Conservation (phyloP, 1,139 yeast genomes). For the Candida glucosophila region DNA sequence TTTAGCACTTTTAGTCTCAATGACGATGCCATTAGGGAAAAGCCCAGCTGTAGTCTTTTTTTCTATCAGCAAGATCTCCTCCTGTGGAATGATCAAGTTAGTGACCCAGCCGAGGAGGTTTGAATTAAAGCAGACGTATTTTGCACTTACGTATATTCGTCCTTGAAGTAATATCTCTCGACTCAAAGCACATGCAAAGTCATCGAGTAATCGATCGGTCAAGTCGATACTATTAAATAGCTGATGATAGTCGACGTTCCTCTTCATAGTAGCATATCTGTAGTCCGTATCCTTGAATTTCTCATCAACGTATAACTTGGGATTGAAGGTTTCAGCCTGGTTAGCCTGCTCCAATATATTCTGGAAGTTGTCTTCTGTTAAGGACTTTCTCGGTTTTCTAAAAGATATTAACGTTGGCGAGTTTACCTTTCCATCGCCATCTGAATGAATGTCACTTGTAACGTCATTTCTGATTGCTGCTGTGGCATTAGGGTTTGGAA, state of each 20-base stretch:
- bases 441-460: too few relatives aligned
- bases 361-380: conserved; percentile 23
- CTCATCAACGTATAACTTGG: conserved; percentile 30
- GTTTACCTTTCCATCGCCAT: conserved; percentile 3
- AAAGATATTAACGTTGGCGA: conserved; percentile 43
- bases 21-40: conserved; percentile 81
- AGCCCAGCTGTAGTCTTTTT: conserved; percentile 80
- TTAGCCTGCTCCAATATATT: conserved; percentile 13
- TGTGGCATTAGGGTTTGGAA: too few relatives aligned
- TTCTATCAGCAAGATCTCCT: conserved; percentile 66
- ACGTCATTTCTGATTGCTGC: too few relatives aligned
- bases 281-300: conserved; percentile 25
- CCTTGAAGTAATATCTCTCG: conserved; percentile 91
- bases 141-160: conserved; percentile 73
- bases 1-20: conserved; percentile 60
- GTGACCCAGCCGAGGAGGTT: conserved; percentile 92
- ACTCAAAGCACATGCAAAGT: conserved; percentile 83
- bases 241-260: conserved; percentile 75
- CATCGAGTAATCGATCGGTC: conserved; percentile 70
- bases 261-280: conserved; percentile 54
- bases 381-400: conserved; percentile 31
- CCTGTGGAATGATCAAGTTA: conserved; percentile 60
- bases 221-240: conserved; percentile 61
- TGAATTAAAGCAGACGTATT: conserved; percentile 81
- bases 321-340: conserved; percentile 18